A percentile compares a stretch with the other conserved stretches of the same genome.
Evolutionary conservation across 192 early-diverging fungal genomes (phyloP).

Genomic region (Entophlyctis helioformis): DNA sequence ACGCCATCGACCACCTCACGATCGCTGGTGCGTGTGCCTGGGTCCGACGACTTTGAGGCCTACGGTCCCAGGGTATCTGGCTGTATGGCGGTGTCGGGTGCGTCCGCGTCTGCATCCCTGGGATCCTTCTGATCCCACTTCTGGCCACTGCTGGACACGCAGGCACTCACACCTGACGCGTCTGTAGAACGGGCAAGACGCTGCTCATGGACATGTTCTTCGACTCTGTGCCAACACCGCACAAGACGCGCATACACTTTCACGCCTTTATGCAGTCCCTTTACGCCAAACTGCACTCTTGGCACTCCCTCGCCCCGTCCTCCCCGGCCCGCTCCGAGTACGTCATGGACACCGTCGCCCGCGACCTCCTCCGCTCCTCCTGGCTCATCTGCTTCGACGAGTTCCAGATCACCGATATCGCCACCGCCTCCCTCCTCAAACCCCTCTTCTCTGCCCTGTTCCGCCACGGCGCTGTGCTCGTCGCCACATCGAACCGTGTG

Average conservation of each 20-base stretch:
- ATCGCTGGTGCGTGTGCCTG: too few relatives aligned
- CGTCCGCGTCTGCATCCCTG: not conserved
- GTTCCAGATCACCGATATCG: slow-evolving; percentile 95
- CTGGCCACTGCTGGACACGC: not conserved
- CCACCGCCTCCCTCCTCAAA: slow-evolving; percentile 87
- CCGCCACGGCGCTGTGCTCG: slow-evolving; percentile 68
- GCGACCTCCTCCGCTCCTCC: slow-evolving; percentile 65
- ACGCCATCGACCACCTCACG: too few relatives aligned
- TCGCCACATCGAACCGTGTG: slow-evolving; percentile 88
- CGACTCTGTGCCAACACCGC: slow-evolving; percentile 50
- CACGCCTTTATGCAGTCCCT: slow-evolving; percentile 95
- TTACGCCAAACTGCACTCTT: slow-evolving; percentile 49
- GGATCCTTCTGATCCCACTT: too few relatives aligned
- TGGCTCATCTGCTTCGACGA: slow-evolving; percentile 93
- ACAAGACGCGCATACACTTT: slow-evolving; percentile 86
- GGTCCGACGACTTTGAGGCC: not conserved
- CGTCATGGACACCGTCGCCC: slow-evolving; percentile 41
- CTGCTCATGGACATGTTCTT: slow-evolving; percentile 94
- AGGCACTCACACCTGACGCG: too few relatives aligned
- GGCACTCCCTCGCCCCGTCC: too few relatives aligned
- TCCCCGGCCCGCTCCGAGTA: too few relatives aligned
- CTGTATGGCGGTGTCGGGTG: slow-evolving; percentile 29
- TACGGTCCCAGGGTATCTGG: slow-evolving; percentile 23
- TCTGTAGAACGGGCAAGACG: slow-evolving; percentile 68
- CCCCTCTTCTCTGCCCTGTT: slow-evolving; percentile 65